Conservation (phyloP, 345 rosid species). For the Luvunga scandens region DNA sequence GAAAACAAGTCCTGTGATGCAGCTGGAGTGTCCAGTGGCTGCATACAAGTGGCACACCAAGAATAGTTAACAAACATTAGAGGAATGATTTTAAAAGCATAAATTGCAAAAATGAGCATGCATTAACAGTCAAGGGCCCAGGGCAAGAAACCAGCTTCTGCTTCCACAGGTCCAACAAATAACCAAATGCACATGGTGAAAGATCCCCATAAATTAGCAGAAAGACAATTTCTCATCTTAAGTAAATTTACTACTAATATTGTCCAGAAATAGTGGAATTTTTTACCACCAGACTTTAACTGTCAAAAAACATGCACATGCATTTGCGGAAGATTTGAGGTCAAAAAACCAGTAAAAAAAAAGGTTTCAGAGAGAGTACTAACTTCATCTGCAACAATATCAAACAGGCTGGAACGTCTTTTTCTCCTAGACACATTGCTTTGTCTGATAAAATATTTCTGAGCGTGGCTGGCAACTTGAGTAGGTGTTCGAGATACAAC, state of each 20-base stretch:
- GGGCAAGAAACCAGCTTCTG: background rate
- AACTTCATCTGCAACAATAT: conserved; percentile 85
- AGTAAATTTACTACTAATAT: background rate
- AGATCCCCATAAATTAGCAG: background rate
- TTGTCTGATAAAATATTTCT: conserved; percentile 91
- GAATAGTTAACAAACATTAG: background rate
- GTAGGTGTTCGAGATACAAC: conserved; percentile 94
- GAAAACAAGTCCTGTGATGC: conserved; percentile 55
- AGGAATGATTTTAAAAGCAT: background rate
- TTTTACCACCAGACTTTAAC: background rate
- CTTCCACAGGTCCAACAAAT: background rate
- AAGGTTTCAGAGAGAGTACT: conserved; percentile 23
- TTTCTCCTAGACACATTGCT: conserved; percentile 77
- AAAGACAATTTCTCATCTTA: background rate
- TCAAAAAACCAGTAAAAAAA: conserved; percentile 23
- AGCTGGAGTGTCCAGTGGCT: conserved; percentile 61
- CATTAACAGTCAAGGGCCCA: background rate
- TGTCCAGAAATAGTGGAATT: background rate
- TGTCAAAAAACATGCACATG: conserved; percentile 3
- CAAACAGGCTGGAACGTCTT: conserved; percentile 97
- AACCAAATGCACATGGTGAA: background rate
- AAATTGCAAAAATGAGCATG: background rate
- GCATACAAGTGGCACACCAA: conserved; percentile 20
- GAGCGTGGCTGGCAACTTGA: conserved; percentile 99
- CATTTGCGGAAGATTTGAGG: background rate